Conservation (phyloP, 345 rosid species). For the Syzygium oleosum region DNA sequence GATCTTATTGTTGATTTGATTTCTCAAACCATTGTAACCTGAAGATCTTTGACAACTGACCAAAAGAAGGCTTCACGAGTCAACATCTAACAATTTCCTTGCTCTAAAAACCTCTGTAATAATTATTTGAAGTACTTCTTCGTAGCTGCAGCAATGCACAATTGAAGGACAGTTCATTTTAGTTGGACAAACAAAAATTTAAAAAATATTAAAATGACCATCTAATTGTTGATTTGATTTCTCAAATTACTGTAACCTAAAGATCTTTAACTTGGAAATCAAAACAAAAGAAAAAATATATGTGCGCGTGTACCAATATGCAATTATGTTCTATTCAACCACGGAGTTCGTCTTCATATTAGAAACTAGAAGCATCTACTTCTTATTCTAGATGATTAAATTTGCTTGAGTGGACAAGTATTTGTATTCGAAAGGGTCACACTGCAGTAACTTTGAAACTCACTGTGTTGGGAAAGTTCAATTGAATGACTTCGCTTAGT, state of each 20-base stretch:
- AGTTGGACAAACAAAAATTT: neutral
- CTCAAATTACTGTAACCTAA: neutral
- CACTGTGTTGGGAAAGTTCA: neutral
- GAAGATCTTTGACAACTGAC: neutral
- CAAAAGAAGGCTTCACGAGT: neutral
- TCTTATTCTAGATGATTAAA: neutral
- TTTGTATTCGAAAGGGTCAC: neutral
- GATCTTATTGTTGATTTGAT: too few species aligned
- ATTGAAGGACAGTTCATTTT: neutral
- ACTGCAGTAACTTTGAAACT: neutral
- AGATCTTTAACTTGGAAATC: neutral
- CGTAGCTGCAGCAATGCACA: neutral
- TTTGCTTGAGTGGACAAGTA: neutral
- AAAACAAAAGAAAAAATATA: neutral
- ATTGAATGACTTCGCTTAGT: neutral
- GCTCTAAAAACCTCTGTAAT: neutral
- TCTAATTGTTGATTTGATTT: neutral
- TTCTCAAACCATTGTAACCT: too few species aligned
- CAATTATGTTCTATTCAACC: neutral
- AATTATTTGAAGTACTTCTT: neutral
- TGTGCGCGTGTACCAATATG: neutral
- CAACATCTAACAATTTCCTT: neutral
- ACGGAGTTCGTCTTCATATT: too few species aligned
- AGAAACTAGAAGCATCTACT: neutral
- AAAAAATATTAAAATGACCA: neutral